phyloP scores from a whole-genome alignment of 768 basidiomycete genomes.

The Auriculariales sp. region DNA sequence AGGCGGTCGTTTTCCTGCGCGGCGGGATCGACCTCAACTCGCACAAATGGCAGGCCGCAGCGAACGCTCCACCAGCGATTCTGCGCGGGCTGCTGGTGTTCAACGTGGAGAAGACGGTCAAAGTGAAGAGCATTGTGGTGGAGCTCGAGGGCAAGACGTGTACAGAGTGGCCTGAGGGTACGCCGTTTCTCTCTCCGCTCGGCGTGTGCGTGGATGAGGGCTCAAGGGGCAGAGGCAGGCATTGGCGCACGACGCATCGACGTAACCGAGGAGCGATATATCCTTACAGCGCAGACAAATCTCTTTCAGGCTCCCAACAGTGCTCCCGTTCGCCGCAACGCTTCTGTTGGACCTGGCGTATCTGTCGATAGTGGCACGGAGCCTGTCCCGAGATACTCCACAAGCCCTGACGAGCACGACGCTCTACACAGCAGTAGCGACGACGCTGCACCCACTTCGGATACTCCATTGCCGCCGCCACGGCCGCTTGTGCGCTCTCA shows the following conservation, averaged over 20 bases:
- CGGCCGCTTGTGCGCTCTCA: not conserved
- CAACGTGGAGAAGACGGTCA: conserved; percentile 58
- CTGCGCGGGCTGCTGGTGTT: conserved; percentile 54
- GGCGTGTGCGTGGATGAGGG: not conserved
- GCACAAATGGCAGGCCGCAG: conserved; percentile 13
- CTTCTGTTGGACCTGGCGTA: conserved; percentile 37
- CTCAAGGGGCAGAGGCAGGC: conserved; percentile 17
- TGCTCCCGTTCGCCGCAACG: conserved; percentile 28
- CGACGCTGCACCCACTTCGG: too few relatives aligned
- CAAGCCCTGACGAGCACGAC: not conserved
- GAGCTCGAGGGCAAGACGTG: conserved; percentile 57
- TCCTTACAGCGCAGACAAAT: conserved; percentile 55
- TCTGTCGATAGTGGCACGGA: conserved; percentile 27
- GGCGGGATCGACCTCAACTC: conserved; percentile 19
- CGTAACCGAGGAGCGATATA: conserved; percentile 58
- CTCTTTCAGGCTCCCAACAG: conserved; percentile 52
- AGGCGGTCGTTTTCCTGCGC: conserved; percentile 59
- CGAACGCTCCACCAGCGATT: conserved; percentile 32
- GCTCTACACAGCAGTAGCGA: not conserved
- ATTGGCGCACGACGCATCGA: conserved; percentile 64
- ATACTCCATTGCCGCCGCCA: not conserved
- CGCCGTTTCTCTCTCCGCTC: conserved; percentile 9
- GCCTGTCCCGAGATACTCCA: too few relatives aligned
- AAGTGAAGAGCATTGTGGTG: conserved; percentile 74
- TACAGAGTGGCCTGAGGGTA: conserved; percentile 82